Evolutionary conservation across 2,329 filamentous ascomycete species (phyloP), one percentile per base, ranked within the genome.

Genomic region (Xylaria sp.): DNA sequence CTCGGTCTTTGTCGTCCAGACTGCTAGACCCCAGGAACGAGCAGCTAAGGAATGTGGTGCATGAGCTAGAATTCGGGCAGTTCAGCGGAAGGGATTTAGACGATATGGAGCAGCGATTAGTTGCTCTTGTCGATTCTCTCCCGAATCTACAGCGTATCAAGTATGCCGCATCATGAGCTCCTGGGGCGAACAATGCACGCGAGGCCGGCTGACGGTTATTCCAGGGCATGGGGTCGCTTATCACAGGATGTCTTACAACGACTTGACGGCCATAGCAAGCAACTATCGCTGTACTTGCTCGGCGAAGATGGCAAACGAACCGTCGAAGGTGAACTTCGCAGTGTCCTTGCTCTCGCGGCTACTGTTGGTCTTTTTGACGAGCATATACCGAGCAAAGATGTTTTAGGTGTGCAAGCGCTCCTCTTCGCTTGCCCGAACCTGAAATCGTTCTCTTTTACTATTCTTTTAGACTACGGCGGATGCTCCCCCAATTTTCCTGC

Each of bases 91-190:
- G 9, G 1, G 0, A 39, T 13, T 5, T 51, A 13, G 3, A 6
- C 13, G 22, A 42, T 1, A 63, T 63, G 54, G 58, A 66, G 39
- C 15, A 39, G 22, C n/a, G 31, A 39, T 58, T 66, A 25, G 38
- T 63, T 17, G n/a, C 47, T 5, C n/a, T 66, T 2, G 38, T 63
- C 33, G 59, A 63, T 25, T n/a, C 5, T 1, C 64, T 66, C 25
- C 64, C 64, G 20, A 66, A 66, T 56, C 42, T 67, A 45, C 56
- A 38, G 55, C 38, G 49, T 9, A 33, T 65, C 22, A 65, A 56
- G 62, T 65, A 60, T 9, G 62, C 29, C 29, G 29, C 29, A 31
- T 31, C 29, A 31, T 7, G 29, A 31, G 29, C 7, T 31, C 29
- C 29, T 31, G 29, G 29, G 29, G 29, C 29, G 29, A 7, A 31